Conservation (phyloP, 1,139 yeast genomes). For the Yamadazyma sp. region DNA sequence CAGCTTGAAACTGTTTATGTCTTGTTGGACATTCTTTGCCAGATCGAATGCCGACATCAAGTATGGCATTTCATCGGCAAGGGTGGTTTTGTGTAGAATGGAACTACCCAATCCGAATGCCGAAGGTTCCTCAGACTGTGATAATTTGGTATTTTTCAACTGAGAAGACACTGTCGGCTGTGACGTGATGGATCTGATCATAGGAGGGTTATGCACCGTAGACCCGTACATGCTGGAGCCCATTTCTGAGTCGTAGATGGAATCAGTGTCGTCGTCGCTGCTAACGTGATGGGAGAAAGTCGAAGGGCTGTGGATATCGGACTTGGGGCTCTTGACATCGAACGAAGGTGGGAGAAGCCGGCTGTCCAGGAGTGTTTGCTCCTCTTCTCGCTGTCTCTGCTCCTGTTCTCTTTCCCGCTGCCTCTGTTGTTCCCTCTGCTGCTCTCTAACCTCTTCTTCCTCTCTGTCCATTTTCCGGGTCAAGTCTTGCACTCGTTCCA, state of each 20-base stretch:
- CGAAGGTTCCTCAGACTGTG: conserved; percentile 26
- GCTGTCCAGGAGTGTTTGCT: no score
- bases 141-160: conserved; percentile 5
- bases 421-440: conserved; percentile 1
- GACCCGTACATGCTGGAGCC: conserved; percentile 30
- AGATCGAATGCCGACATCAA: conserved; percentile 58
- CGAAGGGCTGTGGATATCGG: conserved; percentile 6
- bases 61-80: conserved; percentile 56
- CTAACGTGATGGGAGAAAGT: conserved; percentile 4
- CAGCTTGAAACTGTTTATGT: conserved; percentile 38
- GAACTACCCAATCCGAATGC: conserved; percentile 29
- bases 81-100: conserved; percentile 43
- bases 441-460: conserved; percentile 8
- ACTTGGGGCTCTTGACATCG: conserved; percentile 6
- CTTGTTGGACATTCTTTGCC: conserved; percentile 52
- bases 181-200: conserved; percentile 43
- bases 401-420: conserved; percentile 7
- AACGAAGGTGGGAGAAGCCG: conserved; percentile 5
- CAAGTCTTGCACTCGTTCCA: conserved; percentile 25
- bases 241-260: conserved; percentile 30
- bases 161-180: conserved; percentile 10
- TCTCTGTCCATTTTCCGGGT: conserved; percentile 2
- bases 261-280: conserved; percentile 19
- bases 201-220: conserved; percentile 30
- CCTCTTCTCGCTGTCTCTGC: conserved; percentile 4